Conservation (phyloP, 352 stramenopile genomes). For the Phytopythium boreale region DNA sequence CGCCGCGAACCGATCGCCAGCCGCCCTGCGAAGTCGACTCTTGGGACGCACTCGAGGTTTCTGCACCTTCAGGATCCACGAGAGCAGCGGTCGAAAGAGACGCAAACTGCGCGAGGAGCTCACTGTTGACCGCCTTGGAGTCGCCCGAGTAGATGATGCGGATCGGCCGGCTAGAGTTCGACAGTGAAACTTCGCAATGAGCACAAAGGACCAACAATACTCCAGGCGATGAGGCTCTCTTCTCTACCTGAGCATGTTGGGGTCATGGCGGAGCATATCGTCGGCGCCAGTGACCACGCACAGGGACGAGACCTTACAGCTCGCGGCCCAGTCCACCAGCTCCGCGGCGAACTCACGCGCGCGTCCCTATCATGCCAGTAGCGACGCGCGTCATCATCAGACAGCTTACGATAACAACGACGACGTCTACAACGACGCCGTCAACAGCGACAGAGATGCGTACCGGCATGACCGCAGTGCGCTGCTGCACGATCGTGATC, state of each 20-base stretch:
- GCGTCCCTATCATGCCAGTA: conserved; percentile 36
- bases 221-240: background rate
- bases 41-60: background rate
- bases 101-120: conserved; percentile 41
- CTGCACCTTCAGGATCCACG: conserved; percentile 3
- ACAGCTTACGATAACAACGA: conserved; percentile 5
- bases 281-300: conserved; percentile 64
- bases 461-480: conserved; percentile 48
- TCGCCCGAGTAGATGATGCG: conserved; percentile 45
- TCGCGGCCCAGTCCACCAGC: conserved; percentile 49
- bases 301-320: conserved; percentile 40
- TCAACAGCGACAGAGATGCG: background rate
- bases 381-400: background rate
- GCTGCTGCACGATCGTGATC: conserved; percentile 76
- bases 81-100: conserved; percentile 15
- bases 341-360: conserved; percentile 46
- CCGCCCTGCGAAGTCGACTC: conserved; percentile 4
- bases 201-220: background rate
- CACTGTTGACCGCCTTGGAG: conserved; percentile 22
- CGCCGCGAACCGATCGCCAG: conserved; percentile 52
- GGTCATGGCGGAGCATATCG: conserved; percentile 80
- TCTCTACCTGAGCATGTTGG: conserved; percentile 61
- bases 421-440: background rate
- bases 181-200: background rate
- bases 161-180: conserved; percentile 42